Evolutionary conservation across 345 rosid species (phyloP), one percentile per base, ranked within the genome.

Genomic region (Boechera retrofracta): DNA sequence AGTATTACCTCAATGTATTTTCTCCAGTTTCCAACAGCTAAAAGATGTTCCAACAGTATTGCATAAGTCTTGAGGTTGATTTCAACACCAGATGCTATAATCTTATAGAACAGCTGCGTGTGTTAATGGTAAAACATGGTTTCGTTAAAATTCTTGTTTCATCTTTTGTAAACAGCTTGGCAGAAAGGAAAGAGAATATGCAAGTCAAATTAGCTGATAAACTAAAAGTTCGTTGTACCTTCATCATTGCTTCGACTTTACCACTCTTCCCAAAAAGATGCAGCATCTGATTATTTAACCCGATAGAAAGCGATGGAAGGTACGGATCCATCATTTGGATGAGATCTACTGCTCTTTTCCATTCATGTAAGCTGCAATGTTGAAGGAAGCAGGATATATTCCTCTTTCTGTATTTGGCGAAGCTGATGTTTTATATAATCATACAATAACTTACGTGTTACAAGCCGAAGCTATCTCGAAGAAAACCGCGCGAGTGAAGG

Each of bases 21-120:
- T 77, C 97, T 92, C 98, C 97, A 92, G 81, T 88, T 92, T 62
- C 93, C 97, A 69, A 79, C 80, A 53, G 88, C 88, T 83, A 94
- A 75, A 75, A 90, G 93, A 84, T 87, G 90, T 81, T 85, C 81
- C 87, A 94, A 78, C 82, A 89, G 72, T 68, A 89, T 72, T 38
- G 86, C 81, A 66, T 86, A 89, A 77, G 92, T 90, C 52, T 51
- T 81, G 78, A 83, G 71, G 83, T 88, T 87, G 71, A 84, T 79
- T 76, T 83, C 84, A 76, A 79, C 87, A 72, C 87, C 95, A 24
- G 88, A 85, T 51, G 83, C 82, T 74, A 82, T 77, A 16, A 91
- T 82, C 88, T 89, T 91, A 87, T 80, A 87, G 80, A 91, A 94
- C 69, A 94, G 62, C 98, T 91, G 89, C 73, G 71, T 66, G 47